Conservation (phyloP, 129 eudicot genomes). For the Cynara cardunculus region DNA sequence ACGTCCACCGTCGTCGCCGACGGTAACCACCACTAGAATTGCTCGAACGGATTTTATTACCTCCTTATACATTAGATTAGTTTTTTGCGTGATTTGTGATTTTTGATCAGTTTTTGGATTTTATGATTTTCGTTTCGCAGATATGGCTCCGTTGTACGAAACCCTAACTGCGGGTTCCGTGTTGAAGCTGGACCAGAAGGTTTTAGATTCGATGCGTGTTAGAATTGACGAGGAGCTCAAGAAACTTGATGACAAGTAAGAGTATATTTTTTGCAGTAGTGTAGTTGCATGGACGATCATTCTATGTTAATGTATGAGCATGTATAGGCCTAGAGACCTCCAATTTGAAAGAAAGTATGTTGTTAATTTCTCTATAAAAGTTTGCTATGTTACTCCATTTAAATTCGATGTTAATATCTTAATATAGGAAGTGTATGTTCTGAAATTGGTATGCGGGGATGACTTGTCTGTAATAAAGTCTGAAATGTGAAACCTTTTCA, state of each 20-base stretch:
- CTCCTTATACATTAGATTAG: neutral
- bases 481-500: neutral
- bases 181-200: constrained; percentile 54
- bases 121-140: constrained; percentile 19
- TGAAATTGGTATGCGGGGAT: neutral
- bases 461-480: neutral
- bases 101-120: neutral
- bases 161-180: constrained; percentile 37
- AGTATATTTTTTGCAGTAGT: neutral
- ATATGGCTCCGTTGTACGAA: constrained; percentile 61
- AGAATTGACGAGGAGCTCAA: constrained; percentile 50
- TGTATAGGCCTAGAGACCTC: neutral
- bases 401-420: neutral
- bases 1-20: constrained; percentile 45
- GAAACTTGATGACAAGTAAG: constrained; percentile 70
- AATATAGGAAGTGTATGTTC: neutral
- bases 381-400: neutral
- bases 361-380: neutral
- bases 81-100: neutral
- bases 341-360: neutral
- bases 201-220: constrained; percentile 53
- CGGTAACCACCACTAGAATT: constrained; percentile 35
- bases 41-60: neutral
- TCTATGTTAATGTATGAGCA: neutral
- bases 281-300: neutral